These are phyloP conservation scores for Tricholoma bakamatsutake DNA, from an alignment of 768 basidiomycete genomes.

Conservation along the genomic window DNA sequence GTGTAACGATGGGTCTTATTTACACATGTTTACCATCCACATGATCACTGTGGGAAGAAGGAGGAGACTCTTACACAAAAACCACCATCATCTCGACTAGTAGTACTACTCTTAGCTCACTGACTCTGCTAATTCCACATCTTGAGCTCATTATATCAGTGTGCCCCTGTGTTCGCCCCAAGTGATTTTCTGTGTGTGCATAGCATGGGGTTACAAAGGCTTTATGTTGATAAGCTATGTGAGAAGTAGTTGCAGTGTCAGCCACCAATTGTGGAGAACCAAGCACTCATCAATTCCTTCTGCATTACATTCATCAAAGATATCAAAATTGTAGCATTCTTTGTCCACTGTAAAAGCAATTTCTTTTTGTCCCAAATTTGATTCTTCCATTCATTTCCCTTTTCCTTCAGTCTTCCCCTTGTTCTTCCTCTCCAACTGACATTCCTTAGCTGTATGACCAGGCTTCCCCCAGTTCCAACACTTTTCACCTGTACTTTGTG, in stretches of 20 bases:
- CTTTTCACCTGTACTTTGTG: background rate
- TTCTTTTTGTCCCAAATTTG: background rate
- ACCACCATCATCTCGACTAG: too few relatives aligned
- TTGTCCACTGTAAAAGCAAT: background rate
- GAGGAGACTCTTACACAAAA: too few relatives aligned
- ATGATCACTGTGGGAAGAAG: too few relatives aligned
- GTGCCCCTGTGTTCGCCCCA: too few relatives aligned
- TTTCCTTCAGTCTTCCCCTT: background rate
- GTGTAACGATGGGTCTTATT: too few relatives aligned
- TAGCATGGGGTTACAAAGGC: background rate
- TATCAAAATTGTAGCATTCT: background rate
- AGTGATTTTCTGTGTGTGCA: too few relatives aligned
- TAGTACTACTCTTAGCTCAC: too few relatives aligned
- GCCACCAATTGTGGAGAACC: background rate
- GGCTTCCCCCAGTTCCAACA: background rate
- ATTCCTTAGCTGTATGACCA: background rate
- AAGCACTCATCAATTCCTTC: background rate
- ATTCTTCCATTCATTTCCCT: background rate
- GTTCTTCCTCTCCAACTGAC: background rate
- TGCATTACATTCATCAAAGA: background rate
- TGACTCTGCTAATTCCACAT: too few relatives aligned
- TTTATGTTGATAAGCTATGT: background rate
- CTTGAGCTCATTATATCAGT: too few relatives aligned
- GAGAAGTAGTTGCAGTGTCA: background rate
- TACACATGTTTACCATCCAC: too few relatives aligned